These are phyloP conservation scores for Kregervanrija fluxuum DNA, from an alignment of 805 yeast genomes.

Conservation along the genomic window DNA sequence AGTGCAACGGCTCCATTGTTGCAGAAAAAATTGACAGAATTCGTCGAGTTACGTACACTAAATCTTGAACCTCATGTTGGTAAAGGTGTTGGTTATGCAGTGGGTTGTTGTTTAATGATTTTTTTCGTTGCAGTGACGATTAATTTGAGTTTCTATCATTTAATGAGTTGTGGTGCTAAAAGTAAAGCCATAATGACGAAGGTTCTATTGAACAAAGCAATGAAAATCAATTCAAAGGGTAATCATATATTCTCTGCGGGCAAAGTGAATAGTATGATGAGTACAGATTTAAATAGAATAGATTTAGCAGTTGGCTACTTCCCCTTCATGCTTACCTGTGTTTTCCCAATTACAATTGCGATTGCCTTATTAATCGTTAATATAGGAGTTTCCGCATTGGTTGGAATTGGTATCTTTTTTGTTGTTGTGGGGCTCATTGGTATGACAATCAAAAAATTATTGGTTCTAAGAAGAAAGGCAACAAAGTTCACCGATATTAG, in stretches of 20 bases:
- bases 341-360: slow-evolving; percentile 53
- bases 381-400: slow-evolving; percentile 66
- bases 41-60: slow-evolving; percentile 44
- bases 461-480: slow-evolving; percentile 47
- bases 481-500: slow-evolving; percentile 66
- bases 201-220: slow-evolving; percentile 59
- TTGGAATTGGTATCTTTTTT: slow-evolving; percentile 56
- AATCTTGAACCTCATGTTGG: slow-evolving; percentile 38
- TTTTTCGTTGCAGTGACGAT: slow-evolving; percentile 39
- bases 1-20: slow-evolving; percentile 58
- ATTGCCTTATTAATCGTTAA: slow-evolving; percentile 59
- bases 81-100: slow-evolving; percentile 68
- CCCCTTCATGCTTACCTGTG: slow-evolving; percentile 57
- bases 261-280: slow-evolving; percentile 68
- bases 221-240: slow-evolving; percentile 52
- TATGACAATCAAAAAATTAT: slow-evolving; percentile 40
- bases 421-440: slow-evolving; percentile 42
- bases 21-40: slow-evolving; percentile 54
- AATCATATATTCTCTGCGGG: slow-evolving; percentile 61
- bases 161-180: slow-evolving; percentile 61
- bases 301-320: slow-evolving; percentile 68
- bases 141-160: slow-evolving; percentile 56
- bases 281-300: slow-evolving; percentile 73
- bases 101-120: slow-evolving; percentile 61
- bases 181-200: slow-evolving; percentile 64